phyloP scores from a whole-genome alignment of 73 alveolate species.

The Tetrahymena malaccensis region DNA sequence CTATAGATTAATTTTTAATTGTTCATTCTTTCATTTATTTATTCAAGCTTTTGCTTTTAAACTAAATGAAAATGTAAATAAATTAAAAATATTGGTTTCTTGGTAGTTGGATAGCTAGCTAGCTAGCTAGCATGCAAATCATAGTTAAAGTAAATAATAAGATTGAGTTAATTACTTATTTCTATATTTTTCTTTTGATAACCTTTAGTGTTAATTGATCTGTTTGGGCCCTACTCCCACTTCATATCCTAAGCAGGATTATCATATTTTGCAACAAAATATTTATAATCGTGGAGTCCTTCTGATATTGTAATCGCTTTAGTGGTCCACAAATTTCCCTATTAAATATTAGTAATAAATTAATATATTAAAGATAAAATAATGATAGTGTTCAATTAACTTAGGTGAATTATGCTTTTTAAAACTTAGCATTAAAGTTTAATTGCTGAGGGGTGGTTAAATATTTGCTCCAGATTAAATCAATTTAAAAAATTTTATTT shows the following conservation, averaged over 20 bases:
- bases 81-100: too few relatives aligned
- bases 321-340: not conserved
- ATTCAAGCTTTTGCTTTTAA: not conserved
- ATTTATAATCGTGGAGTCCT: not conserved
- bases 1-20: too few relatives aligned
- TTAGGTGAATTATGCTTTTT: not conserved
- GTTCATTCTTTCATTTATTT: not conserved
- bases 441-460: not conserved
- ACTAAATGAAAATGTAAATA: not conserved
- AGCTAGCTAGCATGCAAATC: not conserved
- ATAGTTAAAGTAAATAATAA: too few relatives aligned
- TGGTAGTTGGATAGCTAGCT: not conserved
- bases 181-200: not conserved
- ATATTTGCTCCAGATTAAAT: not conserved
- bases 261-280: not conserved
- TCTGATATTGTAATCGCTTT: not conserved
- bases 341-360: not conserved
- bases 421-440: not conserved
- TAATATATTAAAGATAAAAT: not conserved
- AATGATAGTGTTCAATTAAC: not conserved
- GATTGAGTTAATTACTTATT: not conserved
- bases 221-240: not conserved
- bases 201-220: not conserved
- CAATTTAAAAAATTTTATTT: not conserved
- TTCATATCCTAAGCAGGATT: not conserved